Evolutionary conservation across 73 alveolate species (phyloP).

Genomic region (Paramecium caudatum): DNA sequence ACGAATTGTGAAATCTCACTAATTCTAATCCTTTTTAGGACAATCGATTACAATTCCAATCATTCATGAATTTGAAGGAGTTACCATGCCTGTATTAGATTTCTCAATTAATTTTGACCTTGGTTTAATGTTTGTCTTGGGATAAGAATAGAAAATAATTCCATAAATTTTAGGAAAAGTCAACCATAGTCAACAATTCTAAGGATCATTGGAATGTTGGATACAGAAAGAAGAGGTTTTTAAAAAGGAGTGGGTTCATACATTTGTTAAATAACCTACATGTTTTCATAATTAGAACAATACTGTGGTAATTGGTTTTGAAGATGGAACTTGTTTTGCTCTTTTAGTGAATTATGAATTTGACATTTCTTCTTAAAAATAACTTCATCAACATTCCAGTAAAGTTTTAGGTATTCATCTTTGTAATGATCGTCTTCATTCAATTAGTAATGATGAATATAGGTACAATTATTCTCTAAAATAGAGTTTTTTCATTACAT

Average conservation of each 20-base stretch:
- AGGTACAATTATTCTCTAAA: background rate
- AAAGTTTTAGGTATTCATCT: background rate
- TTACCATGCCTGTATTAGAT: background rate
- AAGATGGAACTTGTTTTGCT: background rate
- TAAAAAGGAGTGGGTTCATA: background rate
- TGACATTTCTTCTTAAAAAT: background rate
- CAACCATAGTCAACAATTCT: background rate
- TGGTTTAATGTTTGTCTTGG: slow-evolving; percentile 59
- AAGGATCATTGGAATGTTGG: slow-evolving; percentile 68
- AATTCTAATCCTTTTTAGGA: slow-evolving; percentile 5
- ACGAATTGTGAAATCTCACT: slow-evolving; percentile 19
- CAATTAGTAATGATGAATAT: background rate
- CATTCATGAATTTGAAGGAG: slow-evolving; percentile 27
- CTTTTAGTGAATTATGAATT: background rate
- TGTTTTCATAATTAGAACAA: background rate
- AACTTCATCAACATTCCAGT: background rate
- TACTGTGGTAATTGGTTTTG: slow-evolving; percentile 30
- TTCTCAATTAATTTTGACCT: slow-evolving; percentile 16
- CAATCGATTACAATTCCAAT: background rate
- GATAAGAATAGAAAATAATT: background rate
- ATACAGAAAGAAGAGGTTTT: background rate
- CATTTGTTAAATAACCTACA: background rate
- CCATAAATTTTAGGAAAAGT: slow-evolving; percentile 6
- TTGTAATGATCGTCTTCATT: background rate
- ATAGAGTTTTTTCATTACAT: background rate